A percentile compares a stretch with the other conserved stretches of the same genome.
phyloP scores from a whole-genome alignment of 1,139 yeast genomes.

The Pichia sp. region DNA sequence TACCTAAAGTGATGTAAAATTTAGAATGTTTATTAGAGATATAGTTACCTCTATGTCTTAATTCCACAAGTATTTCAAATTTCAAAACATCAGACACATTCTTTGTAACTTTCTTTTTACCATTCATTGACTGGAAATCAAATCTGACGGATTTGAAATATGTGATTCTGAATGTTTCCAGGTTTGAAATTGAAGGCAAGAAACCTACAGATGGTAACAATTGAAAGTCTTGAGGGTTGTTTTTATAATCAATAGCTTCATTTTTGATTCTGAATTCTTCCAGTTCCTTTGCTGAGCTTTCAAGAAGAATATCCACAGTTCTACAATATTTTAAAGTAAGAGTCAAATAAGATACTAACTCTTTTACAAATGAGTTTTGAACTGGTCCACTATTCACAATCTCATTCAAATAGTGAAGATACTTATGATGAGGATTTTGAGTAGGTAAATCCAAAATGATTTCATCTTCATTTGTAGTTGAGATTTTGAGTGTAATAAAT shows the following conservation, averaged over 20 bases:
- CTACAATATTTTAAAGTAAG: constrained; percentile 24
- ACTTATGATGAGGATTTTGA: constrained; percentile 23
- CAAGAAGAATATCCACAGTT: constrained; percentile 1
- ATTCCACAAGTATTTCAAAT: constrained; percentile 18
- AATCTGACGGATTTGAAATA: constrained; percentile 18
- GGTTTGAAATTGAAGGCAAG: constrained; percentile 12
- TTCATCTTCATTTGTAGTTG: constrained; percentile 12
- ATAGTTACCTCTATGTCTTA: constrained; percentile 18
- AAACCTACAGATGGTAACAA: constrained; percentile 9
- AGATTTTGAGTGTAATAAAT: constrained; percentile 20
- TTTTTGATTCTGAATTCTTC: constrained; percentile 15
- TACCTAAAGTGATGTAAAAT: constrained; percentile 16
- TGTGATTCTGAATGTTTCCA: constrained; percentile 20
- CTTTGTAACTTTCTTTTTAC: constrained; percentile 9
- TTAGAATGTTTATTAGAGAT: constrained; percentile 20
- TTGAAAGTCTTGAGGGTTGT: constrained; percentile 6
- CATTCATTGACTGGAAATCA: constrained; percentile 8
- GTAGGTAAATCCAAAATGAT: constrained; percentile 22
- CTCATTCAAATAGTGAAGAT: constrained; percentile 20
- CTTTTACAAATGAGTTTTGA: constrained; percentile 17
- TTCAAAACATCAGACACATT: constrained; percentile 9
- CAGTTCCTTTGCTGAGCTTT: neutral
- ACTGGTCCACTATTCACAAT: constrained; percentile 6
- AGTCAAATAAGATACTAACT: constrained; percentile 24
- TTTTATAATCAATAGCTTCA: constrained; percentile 8